Evolutionary conservation across 2,329 filamentous ascomycete genomes (phyloP), one percentile per base, ranked within the genome.

Genomic region (Fusarium globosum): DNA sequence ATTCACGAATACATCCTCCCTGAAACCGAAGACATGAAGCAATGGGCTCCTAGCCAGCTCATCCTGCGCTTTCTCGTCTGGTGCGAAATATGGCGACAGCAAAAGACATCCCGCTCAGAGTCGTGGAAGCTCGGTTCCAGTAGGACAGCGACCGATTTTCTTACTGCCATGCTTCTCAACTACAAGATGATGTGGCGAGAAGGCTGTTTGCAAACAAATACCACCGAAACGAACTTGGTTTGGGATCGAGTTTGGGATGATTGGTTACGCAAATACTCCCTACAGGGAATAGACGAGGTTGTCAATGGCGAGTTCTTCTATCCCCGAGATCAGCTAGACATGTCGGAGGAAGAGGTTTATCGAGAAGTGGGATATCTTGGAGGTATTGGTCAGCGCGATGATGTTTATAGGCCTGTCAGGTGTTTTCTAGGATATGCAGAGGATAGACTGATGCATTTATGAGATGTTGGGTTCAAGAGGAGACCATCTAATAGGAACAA

Each of bases 181-280:
- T 77, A 73, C 43, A 72, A 70, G 48, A 23, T 65, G 35, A 75
- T 81, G 71, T 68, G 71, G 30, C 39, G 41, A 21, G 67, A 76
- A 4, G 41, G 52, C 3, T 77, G 78, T 48, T 69, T 78, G 23
- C 41, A 43, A 6, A 55, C 51, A 33, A 58, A 66, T 4, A 53
- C 60, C 14, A 36, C 69, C 2, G 28, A 39, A 4, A 45, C 57
- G 15, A 66, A 69, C 10, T 39, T 69, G 11, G 35, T 52, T 12
- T 79, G 76, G 74, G 73, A 80, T 30, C 46, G 59, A 16, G 48
- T 76, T 12, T 82, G 81, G 81, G 73, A 79, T 18, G 41, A 65
- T n/a, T 82, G 80, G 81, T 23, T 80, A 46, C 63, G 72, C 3
- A 65, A 71, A 57, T 80, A 77, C 43, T 77, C 77, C 28, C 20